phyloP scores from a whole-genome alignment of 140 eudicot species.

The Flaveria floridana region DNA sequence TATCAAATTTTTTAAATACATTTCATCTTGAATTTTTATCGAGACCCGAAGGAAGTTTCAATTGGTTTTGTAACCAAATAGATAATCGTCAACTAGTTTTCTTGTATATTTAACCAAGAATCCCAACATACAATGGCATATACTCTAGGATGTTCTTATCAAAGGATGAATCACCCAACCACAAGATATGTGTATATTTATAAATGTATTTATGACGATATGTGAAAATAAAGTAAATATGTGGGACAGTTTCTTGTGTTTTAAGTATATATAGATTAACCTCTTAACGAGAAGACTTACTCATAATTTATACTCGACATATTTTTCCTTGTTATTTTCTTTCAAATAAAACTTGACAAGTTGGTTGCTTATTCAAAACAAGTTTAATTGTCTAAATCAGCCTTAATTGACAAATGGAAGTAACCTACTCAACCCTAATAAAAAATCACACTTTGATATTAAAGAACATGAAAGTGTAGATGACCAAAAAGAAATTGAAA shows the following conservation, averaged over 20 bases:
- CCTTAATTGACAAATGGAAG: background rate
- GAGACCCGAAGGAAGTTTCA: background rate
- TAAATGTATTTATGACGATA: too few species aligned
- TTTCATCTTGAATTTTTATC: background rate
- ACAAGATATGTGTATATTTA: too few species aligned
- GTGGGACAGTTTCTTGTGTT: background rate
- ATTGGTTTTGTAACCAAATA: background rate
- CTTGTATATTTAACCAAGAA: too few species aligned
- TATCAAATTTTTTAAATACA: background rate
- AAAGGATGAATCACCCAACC: too few species aligned
- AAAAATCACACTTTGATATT: constrained; percentile 2
- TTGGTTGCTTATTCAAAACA: background rate
- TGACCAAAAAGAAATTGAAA: background rate
- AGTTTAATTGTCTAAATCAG: background rate
- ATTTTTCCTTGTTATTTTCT: background rate
- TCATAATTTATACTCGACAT: background rate
- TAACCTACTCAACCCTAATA: background rate
- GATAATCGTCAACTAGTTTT: too few species aligned
- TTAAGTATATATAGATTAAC: too few species aligned
- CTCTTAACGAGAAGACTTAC: background rate
- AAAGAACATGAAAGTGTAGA: background rate
- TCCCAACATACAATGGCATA: too few species aligned
- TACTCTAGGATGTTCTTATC: too few species aligned
- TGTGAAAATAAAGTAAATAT: background rate
- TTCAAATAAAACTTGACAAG: constrained; percentile 5